Base-by-base conservation (phyloP, 2,329 filamentous ascomycete species). In the Penicillium carneum region DNA sequence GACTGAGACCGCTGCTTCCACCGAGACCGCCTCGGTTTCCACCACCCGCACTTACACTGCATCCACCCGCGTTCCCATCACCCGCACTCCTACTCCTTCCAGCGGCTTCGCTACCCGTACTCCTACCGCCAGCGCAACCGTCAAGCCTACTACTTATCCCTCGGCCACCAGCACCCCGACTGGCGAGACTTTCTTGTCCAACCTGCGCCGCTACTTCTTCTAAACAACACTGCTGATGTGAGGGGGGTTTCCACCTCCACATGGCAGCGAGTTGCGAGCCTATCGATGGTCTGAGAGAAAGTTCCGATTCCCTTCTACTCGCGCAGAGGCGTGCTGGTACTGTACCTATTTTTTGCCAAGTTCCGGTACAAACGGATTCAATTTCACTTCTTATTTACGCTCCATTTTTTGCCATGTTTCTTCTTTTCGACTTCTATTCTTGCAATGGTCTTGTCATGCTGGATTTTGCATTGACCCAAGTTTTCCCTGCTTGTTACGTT, bases 61-160 rank as follows among this genome's bases (percentile, higher is more conserved):
- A 61, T 68, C 69, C 59, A 63, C 60, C n/a, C 54, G 55, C 42
- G 42, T 62, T 16, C 59, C 62, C 31, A 48, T 57, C 47, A 61
- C 45, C 38, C 56, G 49, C 36, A 60, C 57, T 41, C 53, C 57
- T 43, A 49, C 16, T n/a, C 51, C 31, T 51, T 58, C 62, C 70
- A 57, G 72, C 70, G 51, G 75, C 45, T 77, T 76, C 63, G 60
- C 67, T 55, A 76, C 75, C 55, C 75, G 72, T 48, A 64, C 66
- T 14, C 62, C 62, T 39, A 63, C 59, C n/a, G 42, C 42, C 31
- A 36, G 49, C 23, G 12, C 49, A 39, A 49, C 46, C 45, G 31
- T 47, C 33, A 39, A 34, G 45, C 50, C 57, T n/a, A 45, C 45
- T 36, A 45, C 45, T 36, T 57, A 62, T 4, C 8, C 23, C 18